These are phyloP conservation scores for Cladobotryum mycophilum DNA, from an alignment of 2,329 filamentous ascomycete genomes.

Conservation along the genomic window DNA sequence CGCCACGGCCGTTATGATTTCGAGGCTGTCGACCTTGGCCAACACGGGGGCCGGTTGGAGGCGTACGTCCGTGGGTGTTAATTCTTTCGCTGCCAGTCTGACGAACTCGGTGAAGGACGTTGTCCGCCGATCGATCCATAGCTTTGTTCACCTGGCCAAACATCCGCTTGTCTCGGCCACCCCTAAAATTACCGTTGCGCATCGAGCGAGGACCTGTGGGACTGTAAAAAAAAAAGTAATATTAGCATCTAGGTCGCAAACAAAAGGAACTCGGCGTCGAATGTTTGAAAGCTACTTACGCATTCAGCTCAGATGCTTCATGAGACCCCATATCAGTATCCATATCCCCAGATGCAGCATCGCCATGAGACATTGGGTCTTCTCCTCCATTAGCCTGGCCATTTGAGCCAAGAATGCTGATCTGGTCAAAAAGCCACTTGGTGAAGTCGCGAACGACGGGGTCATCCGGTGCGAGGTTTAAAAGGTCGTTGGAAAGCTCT, in stretches of 20 bases:
- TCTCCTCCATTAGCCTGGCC: constrained; percentile 26
- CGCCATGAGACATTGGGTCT: constrained; percentile 26
- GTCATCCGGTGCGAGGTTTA: constrained; percentile 77
- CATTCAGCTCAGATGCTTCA: constrained; percentile 45
- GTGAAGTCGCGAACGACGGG: constrained; percentile 77
- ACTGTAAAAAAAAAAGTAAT: constrained; percentile 40
- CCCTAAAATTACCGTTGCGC: constrained; percentile 61
- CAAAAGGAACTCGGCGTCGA: background rate
- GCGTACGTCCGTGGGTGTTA: constrained; percentile 66
- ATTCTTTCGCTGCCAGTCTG: constrained; percentile 71
- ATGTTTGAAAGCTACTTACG: constrained; percentile 40
- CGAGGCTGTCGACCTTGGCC: constrained; percentile 43
- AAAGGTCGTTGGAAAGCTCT: constrained; percentile 81
- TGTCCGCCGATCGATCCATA: constrained; percentile 71
- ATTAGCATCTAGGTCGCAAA: background rate
- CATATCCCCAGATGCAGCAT: constrained; percentile 36
- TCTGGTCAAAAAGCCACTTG: constrained; percentile 87
- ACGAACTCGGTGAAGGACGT: constrained; percentile 73
- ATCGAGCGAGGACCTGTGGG: constrained; percentile 94
- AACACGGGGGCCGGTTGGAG: constrained; percentile 65
- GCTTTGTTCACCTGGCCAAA: constrained; percentile 78
- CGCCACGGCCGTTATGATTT: constrained; percentile 45
- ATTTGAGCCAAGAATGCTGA: constrained; percentile 58
- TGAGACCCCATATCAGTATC: constrained; percentile 70
- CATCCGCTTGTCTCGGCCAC: constrained; percentile 70